Evolutionary conservation across 305 asterid species (phyloP), one percentile per base, ranked within the genome.

Genomic region (Petunia hybrid): DNA sequence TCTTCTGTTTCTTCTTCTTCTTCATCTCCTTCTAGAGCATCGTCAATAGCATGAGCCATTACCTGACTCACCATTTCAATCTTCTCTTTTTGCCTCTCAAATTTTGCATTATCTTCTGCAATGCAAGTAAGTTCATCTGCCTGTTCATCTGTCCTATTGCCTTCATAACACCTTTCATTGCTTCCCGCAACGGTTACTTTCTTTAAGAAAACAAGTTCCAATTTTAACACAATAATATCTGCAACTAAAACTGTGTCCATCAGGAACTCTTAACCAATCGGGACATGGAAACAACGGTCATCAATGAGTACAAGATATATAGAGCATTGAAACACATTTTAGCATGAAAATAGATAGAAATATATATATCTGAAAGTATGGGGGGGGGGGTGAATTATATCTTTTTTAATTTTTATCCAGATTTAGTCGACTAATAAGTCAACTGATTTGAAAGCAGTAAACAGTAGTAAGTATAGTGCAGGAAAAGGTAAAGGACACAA

Each of bases 111-210:
- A 96, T 94, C 88, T 80, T 94, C 89, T 95, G 99, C 81, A 95
- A 82, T 6, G 97, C 87, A 22, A 98, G 98, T 87, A 95, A 91
- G 90, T 95, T 95, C 98, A 95, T 92, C 87, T 95, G 97, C 86
- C 95, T 91, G 80, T 95, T 95, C 99, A 95, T 95, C 86, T 91
- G 97, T 56, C 99, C 98, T 97, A 95, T 95, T 67, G 97, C 98
- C 89, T 94, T 94, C 0, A 97, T 95, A 10, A 95, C 99, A 2
- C 99, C 99, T 85, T 95, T 95, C 99, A 95, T 95, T 82, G 98
- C 98, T 91, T 94, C 98, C 55, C 99, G 98, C 31, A 56, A 56
- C n/a, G 59, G 59, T 53, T 53, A 53, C 59, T 53, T 56, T 56
- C 31, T 56, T 56, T 13, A 14, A 22, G 14, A 14, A 7, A 7